Evolutionary conservation across 176 grass and related monocot species (phyloP).

Genomic region (Phoenix dactylifera): DNA sequence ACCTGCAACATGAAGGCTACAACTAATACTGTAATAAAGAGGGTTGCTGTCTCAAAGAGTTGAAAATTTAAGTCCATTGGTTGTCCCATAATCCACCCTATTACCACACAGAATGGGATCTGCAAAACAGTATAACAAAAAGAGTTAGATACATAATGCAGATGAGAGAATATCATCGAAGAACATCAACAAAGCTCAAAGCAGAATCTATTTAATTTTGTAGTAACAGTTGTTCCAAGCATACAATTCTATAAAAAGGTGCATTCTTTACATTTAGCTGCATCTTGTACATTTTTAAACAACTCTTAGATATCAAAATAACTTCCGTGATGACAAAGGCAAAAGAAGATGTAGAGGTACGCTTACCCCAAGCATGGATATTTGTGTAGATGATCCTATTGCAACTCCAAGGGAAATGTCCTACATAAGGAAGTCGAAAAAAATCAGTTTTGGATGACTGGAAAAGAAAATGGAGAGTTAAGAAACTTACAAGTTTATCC

Average conservation of each 20-base stretch:
- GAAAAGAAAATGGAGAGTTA: not conserved
- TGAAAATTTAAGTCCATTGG: conserved; percentile 83
- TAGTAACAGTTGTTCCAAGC: too few species aligned
- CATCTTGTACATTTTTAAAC: too few species aligned
- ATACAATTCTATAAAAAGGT: too few species aligned
- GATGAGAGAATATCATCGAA: too few species aligned
- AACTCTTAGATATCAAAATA: too few species aligned
- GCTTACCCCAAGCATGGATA: conserved; percentile 86
- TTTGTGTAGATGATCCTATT: conserved; percentile 68
- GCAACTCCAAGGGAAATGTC: conserved; percentile 71
- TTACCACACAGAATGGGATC: conserved; percentile 73
- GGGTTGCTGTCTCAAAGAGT: conserved; percentile 65
- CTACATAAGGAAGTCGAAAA: conserved; percentile 18
- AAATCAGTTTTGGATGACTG: not conserved
- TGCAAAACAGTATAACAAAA: conserved; percentile 12
- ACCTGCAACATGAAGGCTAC: conserved; percentile 78
- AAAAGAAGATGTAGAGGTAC: not conserved
- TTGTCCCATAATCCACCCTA: conserved; percentile 63
- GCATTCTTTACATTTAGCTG: too few species aligned
- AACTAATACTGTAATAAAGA: conserved; percentile 70
- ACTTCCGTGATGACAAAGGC: too few species aligned
- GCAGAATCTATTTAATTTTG: too few species aligned
- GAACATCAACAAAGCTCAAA: too few species aligned
- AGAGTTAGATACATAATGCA: too few species aligned
- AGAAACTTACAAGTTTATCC: conserved; percentile 58